phyloP scores from a whole-genome alignment of 805 yeast species.

The Priceomyces melissophilus region DNA sequence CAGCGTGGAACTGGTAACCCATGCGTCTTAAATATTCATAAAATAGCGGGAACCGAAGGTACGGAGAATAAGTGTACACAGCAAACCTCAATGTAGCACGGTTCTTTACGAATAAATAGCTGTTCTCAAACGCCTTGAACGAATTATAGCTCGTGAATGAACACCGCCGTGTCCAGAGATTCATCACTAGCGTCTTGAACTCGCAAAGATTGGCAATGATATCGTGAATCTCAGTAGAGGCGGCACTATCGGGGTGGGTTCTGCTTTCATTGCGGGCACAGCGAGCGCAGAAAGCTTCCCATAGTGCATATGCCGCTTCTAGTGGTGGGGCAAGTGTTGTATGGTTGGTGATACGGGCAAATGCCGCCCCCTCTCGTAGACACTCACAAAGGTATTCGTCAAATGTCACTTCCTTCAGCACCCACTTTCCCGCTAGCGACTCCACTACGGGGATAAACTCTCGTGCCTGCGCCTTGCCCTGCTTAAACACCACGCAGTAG shows the following conservation, averaged over 20 bases:
- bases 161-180: constrained; percentile 17
- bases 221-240: background rate
- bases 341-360: no score
- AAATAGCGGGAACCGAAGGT: constrained; percentile 22
- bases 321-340: no score
- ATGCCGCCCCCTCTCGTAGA: background rate
- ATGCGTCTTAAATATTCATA: constrained; percentile 13
- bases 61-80: constrained; percentile 22
- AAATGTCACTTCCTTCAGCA: background rate
- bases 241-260: no score
- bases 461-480: background rate
- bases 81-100: constrained; percentile 11
- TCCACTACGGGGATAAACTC: background rate
- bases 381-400: background rate
- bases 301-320: no score
- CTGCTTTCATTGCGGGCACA: no score
- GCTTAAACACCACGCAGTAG: background rate
- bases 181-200: constrained; percentile 10
- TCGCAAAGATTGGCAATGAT: constrained; percentile 2
- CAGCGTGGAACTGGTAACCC: constrained; percentile 5
- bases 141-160: constrained; percentile 6
- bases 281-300: no score
- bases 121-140: constrained; percentile 18
- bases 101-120: constrained; percentile 9
- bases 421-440: background rate